phyloP scores from a whole-genome alignment of 2,329 filamentous ascomycete species.

The Penicillium palitans region DNA sequence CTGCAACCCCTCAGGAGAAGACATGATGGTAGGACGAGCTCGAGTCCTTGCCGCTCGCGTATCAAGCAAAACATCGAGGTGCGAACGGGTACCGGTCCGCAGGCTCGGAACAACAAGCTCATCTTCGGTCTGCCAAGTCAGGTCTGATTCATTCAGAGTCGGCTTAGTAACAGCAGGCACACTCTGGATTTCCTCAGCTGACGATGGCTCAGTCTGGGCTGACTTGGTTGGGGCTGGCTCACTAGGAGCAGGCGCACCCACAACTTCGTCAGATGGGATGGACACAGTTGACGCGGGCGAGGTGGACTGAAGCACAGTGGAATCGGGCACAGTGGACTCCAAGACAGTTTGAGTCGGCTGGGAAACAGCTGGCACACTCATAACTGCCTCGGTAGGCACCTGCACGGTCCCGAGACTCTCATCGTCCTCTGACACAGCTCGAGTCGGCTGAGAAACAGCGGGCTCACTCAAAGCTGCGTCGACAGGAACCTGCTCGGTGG shows the following conservation, averaged over 20 bases:
- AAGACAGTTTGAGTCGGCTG: background rate
- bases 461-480: background rate
- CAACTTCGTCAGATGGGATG: background rate
- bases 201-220: background rate
- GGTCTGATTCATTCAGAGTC: background rate
- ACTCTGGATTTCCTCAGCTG: background rate
- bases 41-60: background rate
- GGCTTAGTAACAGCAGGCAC: background rate
- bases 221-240: background rate
- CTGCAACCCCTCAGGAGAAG: background rate
- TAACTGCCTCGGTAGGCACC: background rate
- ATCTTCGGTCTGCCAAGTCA: background rate
- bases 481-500: too few relatives aligned
- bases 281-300: background rate
- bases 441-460: background rate
- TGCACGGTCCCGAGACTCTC: background rate
- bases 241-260: constrained; percentile 1
- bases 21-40: background rate
- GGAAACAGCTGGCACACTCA: background rate
- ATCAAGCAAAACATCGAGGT: background rate
- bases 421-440: background rate
- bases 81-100: background rate
- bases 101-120: background rate
- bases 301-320: background rate
- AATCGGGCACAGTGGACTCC: background rate